Percentiles rank a stretch among this genome's conserved stretches.
phyloP scores from a whole-genome alignment of 768 basidiomycete genomes.

The Amanita exitialis region DNA sequence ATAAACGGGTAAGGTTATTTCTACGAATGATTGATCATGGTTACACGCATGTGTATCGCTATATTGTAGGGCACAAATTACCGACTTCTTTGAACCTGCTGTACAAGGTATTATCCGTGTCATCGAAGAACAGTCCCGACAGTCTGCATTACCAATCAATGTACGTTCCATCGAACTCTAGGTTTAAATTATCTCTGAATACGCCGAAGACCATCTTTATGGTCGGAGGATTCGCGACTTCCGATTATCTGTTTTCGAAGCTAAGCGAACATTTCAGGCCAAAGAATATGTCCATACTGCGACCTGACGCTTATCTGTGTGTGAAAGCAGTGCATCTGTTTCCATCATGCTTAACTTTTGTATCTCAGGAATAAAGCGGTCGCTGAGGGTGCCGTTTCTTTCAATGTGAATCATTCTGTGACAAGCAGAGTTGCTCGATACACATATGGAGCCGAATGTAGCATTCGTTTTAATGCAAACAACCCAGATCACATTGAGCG shows the following conservation, averaged over 20 bases:
- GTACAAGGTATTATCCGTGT: neutral
- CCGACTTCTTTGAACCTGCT: conserved; percentile 5
- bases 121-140: neutral
- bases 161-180: neutral
- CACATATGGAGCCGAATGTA: conserved; percentile 10
- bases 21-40: neutral
- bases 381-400: conserved; percentile 16
- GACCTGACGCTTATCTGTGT: conserved; percentile 37
- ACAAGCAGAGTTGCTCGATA: conserved; percentile 8
- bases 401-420: conserved; percentile 15
- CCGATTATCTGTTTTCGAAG: conserved; percentile 34
- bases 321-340: conserved; percentile 11
- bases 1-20: neutral
- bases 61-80: neutral
- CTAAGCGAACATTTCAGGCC: conserved; percentile 25
- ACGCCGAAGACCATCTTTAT: conserved; percentile 29
- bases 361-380: conserved; percentile 16
- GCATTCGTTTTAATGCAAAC: neutral
- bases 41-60: conserved; percentile 5
- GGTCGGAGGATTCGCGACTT: conserved; percentile 45
- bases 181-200: neutral
- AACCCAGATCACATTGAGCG: conserved; percentile 9
- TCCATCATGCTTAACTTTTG: conserved; percentile 5
- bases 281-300: conserved; percentile 23
- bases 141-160: neutral